Percentiles rank a stretch among this genome's conserved stretches.
These are phyloP conservation scores for Aegilops longissima DNA, from an alignment of 176 grass and related monocot genomes.

Conservation along the genomic window DNA sequence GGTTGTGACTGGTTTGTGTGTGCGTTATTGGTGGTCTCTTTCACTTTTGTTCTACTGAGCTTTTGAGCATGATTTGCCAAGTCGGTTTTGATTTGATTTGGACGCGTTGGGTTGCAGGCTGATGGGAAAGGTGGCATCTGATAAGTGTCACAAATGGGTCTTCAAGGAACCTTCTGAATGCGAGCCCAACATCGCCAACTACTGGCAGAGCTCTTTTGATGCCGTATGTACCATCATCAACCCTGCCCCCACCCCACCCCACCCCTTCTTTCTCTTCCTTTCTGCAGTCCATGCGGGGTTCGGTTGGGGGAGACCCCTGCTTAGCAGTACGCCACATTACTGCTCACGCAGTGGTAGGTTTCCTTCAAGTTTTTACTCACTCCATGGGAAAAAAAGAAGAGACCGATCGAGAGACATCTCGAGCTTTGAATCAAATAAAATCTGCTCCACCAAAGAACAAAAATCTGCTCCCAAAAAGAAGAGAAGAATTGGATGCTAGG, in stretches of 20 bases:
- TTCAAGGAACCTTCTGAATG: conserved; percentile 99
- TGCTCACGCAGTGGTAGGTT: neutral
- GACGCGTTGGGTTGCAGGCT: conserved; percentile 56
- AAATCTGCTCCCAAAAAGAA: conserved; percentile 40
- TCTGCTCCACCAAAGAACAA: conserved; percentile 17
- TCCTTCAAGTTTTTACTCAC: neutral
- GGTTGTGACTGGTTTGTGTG: neutral
- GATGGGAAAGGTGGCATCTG: conserved; percentile 99
- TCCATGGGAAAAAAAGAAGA: neutral
- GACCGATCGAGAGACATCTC: neutral
- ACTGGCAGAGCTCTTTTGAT: conserved; percentile 99
- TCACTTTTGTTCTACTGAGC: conserved; percentile 26
- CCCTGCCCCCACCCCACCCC: neutral
- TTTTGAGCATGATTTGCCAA: conserved; percentile 26
- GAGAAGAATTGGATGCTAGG: conserved; percentile 45
- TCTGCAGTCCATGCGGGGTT: conserved; percentile 10
- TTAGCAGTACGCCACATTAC: neutral
- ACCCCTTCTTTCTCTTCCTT: conserved; percentile 23
- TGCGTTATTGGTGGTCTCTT: conserved; percentile 12
- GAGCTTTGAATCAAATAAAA: conserved; percentile 50
- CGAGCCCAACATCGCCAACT: conserved; percentile 99
- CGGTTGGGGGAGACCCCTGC: neutral
- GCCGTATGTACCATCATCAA: conserved; percentile 72
- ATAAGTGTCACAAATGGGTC: conserved; percentile 99
- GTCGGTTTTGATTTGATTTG: conserved; percentile 39